Evolutionary conservation across 805 yeast genomes (phyloP), one percentile per base, ranked within the genome.

Genomic region (Suhomyces kilbournensis): DNA sequence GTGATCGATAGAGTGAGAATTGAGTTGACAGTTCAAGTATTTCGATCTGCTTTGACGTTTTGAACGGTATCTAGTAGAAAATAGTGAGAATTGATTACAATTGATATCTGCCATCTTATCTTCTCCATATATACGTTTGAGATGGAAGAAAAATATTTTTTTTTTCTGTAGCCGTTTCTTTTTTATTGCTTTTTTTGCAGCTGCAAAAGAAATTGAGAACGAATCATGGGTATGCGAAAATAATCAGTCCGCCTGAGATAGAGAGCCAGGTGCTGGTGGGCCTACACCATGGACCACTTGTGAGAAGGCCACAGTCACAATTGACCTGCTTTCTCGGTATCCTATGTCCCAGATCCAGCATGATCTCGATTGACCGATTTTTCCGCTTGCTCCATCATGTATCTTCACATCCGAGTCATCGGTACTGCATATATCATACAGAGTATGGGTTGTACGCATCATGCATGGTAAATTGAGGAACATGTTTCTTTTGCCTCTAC

Each of bases 391-490:
- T 17, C 40, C 40, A 38, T 17, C n/a, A 38, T 9, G 35, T n/a
- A 14, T 32, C 3, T 19, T 17, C 42, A 38, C 9, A 15, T 15
- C 12, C 40, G n/a, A 38, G 42, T 17, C 42, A 38, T 38, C 42
- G 20, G n/a, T 45, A 34, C 39, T 45, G 47, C 47, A 45, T 14
- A 30, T 12, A 12, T 23, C 23, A 45, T 3, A 2, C 46, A 30
- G 42, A 40, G 50, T 48, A 48, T 40, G 50, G 28, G 42, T 38
- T 39, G 46, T 48, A 48, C 50, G 50, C 50, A 48, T 46, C 50
- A 17, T 32, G 46, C 30, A 42, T 32, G 23, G 50, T 42, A 48
- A 40, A 48, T 48, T 20, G 10, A 23, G 35, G 50, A 40, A 48
- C 17, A 38, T 42, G 35, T 48, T 50, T 48, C 46, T 28, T 42